Evolutionary conservation across 2,329 filamentous ascomycete genomes (phyloP).

Genomic region (Fusarium sp.): DNA sequence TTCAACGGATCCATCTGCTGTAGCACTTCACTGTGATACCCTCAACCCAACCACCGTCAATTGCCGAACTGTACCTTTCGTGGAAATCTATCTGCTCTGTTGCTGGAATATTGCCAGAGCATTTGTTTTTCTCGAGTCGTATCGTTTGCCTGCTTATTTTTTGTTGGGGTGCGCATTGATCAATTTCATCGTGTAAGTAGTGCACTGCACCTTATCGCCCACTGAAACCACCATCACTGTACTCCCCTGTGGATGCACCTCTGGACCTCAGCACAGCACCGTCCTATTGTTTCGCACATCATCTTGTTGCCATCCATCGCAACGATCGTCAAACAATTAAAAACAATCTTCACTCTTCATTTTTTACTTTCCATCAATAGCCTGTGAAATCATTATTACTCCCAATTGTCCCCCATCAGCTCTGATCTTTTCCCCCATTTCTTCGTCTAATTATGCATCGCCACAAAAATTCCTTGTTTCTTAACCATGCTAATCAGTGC

Average conservation of each 20-base stretch:
- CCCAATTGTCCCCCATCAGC: background rate
- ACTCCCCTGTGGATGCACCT: conserved; percentile 4
- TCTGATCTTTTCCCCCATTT: background rate
- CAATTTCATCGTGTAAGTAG: conserved; percentile 36
- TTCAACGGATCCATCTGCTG: conserved; percentile 20
- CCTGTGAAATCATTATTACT: background rate
- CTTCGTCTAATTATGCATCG: conserved; percentile 12
- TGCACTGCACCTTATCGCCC: background rate
- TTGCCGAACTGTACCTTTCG: conserved; percentile 34
- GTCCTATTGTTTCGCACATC: background rate
- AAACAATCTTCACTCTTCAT: background rate
- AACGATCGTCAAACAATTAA: conserved; percentile 4
- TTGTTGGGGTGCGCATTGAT: conserved; percentile 19
- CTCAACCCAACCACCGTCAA: conserved; percentile 9
- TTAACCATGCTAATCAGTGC: conserved; percentile 37
- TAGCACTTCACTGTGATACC: conserved; percentile 36
- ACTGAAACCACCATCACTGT: background rate
- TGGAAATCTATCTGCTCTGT: conserved; percentile 40
- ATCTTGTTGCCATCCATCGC: background rate
- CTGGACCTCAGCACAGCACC: background rate
- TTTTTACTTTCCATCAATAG: background rate
- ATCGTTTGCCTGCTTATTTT: conserved; percentile 10
- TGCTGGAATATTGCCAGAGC: conserved; percentile 55
- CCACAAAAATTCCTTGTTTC: conserved; percentile 23
- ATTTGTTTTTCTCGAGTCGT: conserved; percentile 28